Evolutionary conservation across 441 rosid species (phyloP), one percentile per base, ranked within the genome.

Genomic region (Pelargonium myrrhifolium): DNA sequence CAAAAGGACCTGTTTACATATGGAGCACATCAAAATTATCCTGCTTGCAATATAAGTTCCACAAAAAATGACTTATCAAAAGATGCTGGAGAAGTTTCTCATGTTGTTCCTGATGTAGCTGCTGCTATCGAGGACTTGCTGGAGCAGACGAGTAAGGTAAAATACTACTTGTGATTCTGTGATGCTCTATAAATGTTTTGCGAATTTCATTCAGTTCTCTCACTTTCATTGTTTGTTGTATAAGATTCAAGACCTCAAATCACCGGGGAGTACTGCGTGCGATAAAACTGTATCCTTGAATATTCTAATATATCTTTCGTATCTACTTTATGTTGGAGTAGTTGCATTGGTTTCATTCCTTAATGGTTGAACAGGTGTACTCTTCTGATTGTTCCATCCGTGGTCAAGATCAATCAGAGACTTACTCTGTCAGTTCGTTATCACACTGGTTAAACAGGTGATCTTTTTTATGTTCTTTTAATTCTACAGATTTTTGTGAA

Each of bases 131-230:
- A 92, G 87, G 93, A 92, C 85, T 80, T 95, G 72, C 74, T 89
- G 74, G 96, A 87, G 92, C 93, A 90, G 85, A 86, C 98, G 35
- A 87, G 89, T 75, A 90, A 89, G 93, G 97, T 92, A 76, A 76
- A 35, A 22, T 64, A 74, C 40, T 74, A 55, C 39, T 35, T 6
- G 62, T 75, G 43, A 35, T 64, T 72, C 17, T 24, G 64, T 65
- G 61, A 60, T 77, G 58, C 67, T 69, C 71, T 64, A 67, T 65
- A 62, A 6, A 53, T 67, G 63, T 47, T 67, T 55, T 65, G 43
- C 2, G 68, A 65, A 71, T 20, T 68, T 68, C 63, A 62, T 55
- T 76, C 73, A 70, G 76, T 59, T 65, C 7, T 28, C 35, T 80
- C 51, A 62, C 72, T 62, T 76, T 31, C 62, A 65, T 59, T 78